Percentiles rank a stretch among this genome's conserved stretches.
Evolutionary conservation across 179 eudicot species (phyloP).

Genomic region (Sideroxylon spinosum): DNA sequence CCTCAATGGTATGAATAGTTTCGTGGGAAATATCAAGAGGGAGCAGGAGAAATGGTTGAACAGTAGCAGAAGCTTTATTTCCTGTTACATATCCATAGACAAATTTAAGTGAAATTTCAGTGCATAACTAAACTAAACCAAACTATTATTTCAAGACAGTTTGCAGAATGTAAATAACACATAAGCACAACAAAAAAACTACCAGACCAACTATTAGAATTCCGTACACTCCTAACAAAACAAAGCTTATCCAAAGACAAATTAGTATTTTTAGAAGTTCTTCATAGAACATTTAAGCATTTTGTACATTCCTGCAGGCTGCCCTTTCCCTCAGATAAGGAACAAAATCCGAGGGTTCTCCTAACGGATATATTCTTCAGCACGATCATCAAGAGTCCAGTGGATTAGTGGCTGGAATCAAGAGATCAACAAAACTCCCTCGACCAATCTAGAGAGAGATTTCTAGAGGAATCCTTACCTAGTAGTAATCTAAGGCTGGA

Average conservation of each 20-base stretch:
- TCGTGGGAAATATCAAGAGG: slow-evolving; percentile 66
- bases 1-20: slow-evolving; percentile 55
- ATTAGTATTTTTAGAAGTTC: not conserved
- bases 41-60: slow-evolving; percentile 75
- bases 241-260: not conserved
- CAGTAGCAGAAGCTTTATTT: slow-evolving; percentile 75
- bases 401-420: no score
- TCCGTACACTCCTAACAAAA: not conserved
- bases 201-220: not conserved
- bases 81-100: slow-evolving; percentile 36
- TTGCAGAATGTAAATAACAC: not conserved
- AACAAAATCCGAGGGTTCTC: no score
- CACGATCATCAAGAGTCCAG: no score
- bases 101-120: not conserved
- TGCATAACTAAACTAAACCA: not conserved
- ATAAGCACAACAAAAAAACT: not conserved
- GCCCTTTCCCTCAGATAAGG: no score
- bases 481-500: no score
- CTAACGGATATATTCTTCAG: no score
- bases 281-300: not conserved
- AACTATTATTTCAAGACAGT: not conserved
- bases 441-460: no score
- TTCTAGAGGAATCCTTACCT: no score
- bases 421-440: no score
- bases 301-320: not conserved